A percentile compares a stretch with the other conserved stretches of the same genome.
Evolutionary conservation across 805 yeast genomes (phyloP).

Genomic region (Maudiozyma turicensis): DNA sequence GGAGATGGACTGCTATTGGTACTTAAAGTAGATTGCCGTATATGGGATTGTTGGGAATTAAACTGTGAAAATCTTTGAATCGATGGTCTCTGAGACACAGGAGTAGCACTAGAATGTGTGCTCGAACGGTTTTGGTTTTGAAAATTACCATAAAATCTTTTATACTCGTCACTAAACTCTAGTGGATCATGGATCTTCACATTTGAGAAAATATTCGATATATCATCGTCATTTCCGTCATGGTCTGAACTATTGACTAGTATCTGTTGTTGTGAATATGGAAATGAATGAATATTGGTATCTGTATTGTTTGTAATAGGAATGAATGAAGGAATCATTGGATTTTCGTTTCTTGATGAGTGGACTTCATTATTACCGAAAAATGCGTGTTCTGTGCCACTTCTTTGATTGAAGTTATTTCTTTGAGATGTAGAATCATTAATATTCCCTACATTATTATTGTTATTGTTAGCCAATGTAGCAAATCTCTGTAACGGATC

Average conservation of each 20-base stretch:
- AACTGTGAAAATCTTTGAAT: neutral
- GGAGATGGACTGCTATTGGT: neutral
- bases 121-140: neutral
- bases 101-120: neutral
- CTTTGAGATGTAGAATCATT: too few relatives aligned
- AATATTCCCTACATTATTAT: neutral
- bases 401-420: too few relatives aligned
- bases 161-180: conserved; percentile 24
- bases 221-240: too few relatives aligned
- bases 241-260: too few relatives aligned
- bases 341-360: too few relatives aligned
- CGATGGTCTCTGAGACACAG: neutral
- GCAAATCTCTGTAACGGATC: conserved; percentile 15
- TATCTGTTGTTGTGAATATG: too few relatives aligned
- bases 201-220: conserved; percentile 10
- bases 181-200: conserved; percentile 23
- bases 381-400: too few relatives aligned
- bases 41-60: neutral
- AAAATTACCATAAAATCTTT: conserved; percentile 19
- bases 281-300: too few relatives aligned
- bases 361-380: too few relatives aligned
- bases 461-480: neutral
- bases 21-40: neutral
- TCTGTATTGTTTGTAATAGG: too few relatives aligned
- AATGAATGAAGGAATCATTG: too few relatives aligned